Percentiles rank a stretch among this genome's conserved stretches.
Conservation (phyloP, 305 asterid genomes). For the Rubia tinctorum region DNA sequence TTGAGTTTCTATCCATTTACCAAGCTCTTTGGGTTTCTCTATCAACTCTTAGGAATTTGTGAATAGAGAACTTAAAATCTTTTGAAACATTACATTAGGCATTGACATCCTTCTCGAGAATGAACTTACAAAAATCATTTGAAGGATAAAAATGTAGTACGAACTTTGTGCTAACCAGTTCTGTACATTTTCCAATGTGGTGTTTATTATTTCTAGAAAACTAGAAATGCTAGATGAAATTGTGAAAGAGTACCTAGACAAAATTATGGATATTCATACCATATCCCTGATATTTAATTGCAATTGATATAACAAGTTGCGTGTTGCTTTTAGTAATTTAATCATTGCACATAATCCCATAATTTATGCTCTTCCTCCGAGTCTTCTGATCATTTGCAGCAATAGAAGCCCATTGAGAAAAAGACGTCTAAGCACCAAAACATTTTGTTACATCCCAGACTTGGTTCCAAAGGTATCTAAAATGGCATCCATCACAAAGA, state of each 20-base stretch:
- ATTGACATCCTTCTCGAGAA: slow-evolving; percentile 93
- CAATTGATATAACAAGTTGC: slow-evolving; percentile 86
- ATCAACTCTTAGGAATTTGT: slow-evolving; percentile 99
- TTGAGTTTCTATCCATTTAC: too few relatives aligned
- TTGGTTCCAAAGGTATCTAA: too few relatives aligned
- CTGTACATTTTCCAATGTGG: neutral
- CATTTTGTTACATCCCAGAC: slow-evolving; percentile 49
- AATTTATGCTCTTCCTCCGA: slow-evolving; percentile 64
- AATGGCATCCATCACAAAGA: too few relatives aligned
- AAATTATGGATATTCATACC: slow-evolving; percentile 94
- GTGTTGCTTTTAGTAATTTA: slow-evolving; percentile 87
- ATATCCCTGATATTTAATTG: slow-evolving; percentile 82
- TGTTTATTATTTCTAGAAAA: slow-evolving; percentile 4
- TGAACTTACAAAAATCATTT: slow-evolving; percentile 18
- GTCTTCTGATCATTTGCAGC: slow-evolving; percentile 82
- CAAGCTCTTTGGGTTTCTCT: slow-evolving; percentile 14
- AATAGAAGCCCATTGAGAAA: slow-evolving; percentile 88
- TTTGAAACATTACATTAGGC: slow-evolving; percentile 83
- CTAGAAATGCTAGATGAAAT: neutral
- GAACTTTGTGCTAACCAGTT: neutral
- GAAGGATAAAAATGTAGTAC: neutral
- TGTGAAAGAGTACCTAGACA: slow-evolving; percentile 67
- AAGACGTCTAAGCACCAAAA: slow-evolving; percentile 56
- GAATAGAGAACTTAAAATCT: slow-evolving; percentile 77
- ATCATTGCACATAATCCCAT: slow-evolving; percentile 74